phyloP scores from a whole-genome alignment of 768 basidiomycete species.

The Roridomyces roridus region DNA sequence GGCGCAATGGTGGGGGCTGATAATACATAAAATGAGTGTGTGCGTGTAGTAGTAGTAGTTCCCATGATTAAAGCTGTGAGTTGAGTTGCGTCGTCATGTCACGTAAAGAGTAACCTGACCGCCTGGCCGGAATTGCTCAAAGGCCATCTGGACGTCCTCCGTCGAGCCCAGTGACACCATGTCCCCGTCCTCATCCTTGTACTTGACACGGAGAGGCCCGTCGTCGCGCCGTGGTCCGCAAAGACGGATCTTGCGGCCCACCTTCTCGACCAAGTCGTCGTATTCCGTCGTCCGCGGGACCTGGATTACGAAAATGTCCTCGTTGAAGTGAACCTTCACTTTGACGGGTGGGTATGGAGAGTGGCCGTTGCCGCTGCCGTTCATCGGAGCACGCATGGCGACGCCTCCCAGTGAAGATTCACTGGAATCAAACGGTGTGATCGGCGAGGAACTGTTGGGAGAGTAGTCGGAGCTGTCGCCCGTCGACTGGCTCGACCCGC shows the following conservation, averaged over 20 bases:
- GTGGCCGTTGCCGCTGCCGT: slow-evolving; percentile 27
- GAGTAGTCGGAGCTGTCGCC: slow-evolving; percentile 83
- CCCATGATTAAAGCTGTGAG: slow-evolving; percentile 30
- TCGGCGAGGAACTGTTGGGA: slow-evolving; percentile 84
- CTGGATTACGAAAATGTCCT: slow-evolving; percentile 95
- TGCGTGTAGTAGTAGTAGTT: slow-evolving; percentile 21
- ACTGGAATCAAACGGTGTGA: slow-evolving; percentile 90
- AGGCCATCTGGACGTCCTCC: slow-evolving; percentile 94
- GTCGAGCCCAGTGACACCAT: slow-evolving; percentile 87
- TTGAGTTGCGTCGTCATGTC: slow-evolving; percentile 49
- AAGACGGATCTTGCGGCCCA: slow-evolving; percentile 90
- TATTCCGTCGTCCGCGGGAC: slow-evolving; percentile 83
- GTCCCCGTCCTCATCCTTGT: slow-evolving; percentile 93
- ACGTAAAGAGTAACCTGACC: slow-evolving; percentile 84
- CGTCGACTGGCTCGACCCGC: slow-evolving; percentile 85
- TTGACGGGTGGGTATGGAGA: slow-evolving; percentile 64
- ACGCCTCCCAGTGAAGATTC: slow-evolving; percentile 76
- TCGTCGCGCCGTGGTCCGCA: slow-evolving; percentile 85
- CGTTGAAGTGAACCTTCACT: slow-evolving; percentile 93
- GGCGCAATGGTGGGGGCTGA: slow-evolving; percentile 20
- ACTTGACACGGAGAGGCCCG: slow-evolving; percentile 84
- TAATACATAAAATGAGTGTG: slow-evolving; percentile 26
- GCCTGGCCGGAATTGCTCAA: slow-evolving; percentile 82
- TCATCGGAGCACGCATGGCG: slow-evolving; percentile 47
- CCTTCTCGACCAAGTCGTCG: slow-evolving; percentile 84